These are phyloP conservation scores for Diaporthe sp. DNA, from an alignment of 2,329 filamentous ascomycete genomes.

Conservation along the genomic window DNA sequence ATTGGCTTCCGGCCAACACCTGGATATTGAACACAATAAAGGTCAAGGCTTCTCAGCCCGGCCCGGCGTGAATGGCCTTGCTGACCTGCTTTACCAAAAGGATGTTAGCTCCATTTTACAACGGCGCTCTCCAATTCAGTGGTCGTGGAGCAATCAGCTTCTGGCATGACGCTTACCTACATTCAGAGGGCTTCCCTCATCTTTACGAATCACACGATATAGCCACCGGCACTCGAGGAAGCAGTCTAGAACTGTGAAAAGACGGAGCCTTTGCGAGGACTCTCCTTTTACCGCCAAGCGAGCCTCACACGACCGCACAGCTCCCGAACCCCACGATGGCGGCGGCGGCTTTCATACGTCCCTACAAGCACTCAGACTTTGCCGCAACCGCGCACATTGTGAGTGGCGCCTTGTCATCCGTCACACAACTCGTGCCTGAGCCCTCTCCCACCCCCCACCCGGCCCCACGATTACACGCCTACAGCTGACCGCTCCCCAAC, in stretches of 20 bases:
- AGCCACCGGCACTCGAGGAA: neutral
- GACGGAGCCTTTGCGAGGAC: neutral
- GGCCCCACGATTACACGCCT: neutral
- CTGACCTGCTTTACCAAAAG: neutral
- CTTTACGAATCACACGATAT: neutral
- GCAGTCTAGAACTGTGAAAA: neutral
- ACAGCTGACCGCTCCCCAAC: neutral
- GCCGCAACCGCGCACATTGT: slow-evolving; percentile 11
- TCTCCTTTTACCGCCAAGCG: neutral
- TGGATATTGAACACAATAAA: neutral
- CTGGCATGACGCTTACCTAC: neutral
- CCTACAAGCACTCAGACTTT: slow-evolving; percentile 17
- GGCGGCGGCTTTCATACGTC: slow-evolving; percentile 11
- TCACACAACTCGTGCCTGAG: neutral
- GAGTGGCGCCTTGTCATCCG: neutral
- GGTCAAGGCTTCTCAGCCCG: neutral
- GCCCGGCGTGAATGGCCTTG: neutral
- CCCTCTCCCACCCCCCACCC: neutral
- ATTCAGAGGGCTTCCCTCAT: neutral
- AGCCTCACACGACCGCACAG: neutral
- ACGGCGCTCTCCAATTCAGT: neutral
- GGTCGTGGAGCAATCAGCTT: neutral
- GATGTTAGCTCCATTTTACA: neutral
- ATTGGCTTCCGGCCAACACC: neutral
- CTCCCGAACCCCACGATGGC: neutral